Evolutionary conservation across 768 basidiomycete species (phyloP).

Genomic region (Kockovaella imperatae): DNA sequence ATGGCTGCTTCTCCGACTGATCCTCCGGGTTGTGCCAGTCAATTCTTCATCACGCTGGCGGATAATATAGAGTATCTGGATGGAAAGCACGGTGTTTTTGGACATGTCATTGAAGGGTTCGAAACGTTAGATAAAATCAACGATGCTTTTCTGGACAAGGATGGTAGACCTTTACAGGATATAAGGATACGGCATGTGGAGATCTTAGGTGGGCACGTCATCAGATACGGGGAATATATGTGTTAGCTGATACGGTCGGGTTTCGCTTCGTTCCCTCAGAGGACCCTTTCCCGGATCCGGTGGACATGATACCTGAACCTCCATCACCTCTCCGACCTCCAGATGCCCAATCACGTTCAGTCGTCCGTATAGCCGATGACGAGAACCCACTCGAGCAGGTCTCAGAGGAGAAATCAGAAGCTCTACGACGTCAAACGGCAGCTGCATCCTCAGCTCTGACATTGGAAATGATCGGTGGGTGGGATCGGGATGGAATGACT

Average conservation of each 20-base stretch:
- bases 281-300: constrained; percentile 89
- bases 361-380: constrained; percentile 83
- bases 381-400: constrained; percentile 77
- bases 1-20: constrained; percentile 85
- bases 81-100: constrained; percentile 88
- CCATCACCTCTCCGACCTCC: constrained; percentile 71
- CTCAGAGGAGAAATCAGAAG: constrained; percentile 79
- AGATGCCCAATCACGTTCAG: constrained; percentile 51
- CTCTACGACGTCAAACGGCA: constrained; percentile 70
- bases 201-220: constrained; percentile 61
- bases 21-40: constrained; percentile 68
- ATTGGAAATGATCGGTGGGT: constrained; percentile 99
- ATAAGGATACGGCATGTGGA: constrained; percentile 92
- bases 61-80: constrained; percentile 93
- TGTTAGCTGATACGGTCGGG: neutral
- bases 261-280: constrained; percentile 50
- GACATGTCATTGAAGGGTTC: constrained; percentile 86
- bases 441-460: constrained; percentile 90
- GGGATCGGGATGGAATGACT: neutral
- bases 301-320: constrained; percentile 62
- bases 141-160: constrained; percentile 79
- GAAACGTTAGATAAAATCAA: constrained; percentile 89
- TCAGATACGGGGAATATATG: neutral
- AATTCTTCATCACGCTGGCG: constrained; percentile 91
- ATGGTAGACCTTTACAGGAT: constrained; percentile 86